These are phyloP conservation scores for Xylaria sp. DNA, from an alignment of 2,329 filamentous ascomycete species.

Conservation along the genomic window DNA sequence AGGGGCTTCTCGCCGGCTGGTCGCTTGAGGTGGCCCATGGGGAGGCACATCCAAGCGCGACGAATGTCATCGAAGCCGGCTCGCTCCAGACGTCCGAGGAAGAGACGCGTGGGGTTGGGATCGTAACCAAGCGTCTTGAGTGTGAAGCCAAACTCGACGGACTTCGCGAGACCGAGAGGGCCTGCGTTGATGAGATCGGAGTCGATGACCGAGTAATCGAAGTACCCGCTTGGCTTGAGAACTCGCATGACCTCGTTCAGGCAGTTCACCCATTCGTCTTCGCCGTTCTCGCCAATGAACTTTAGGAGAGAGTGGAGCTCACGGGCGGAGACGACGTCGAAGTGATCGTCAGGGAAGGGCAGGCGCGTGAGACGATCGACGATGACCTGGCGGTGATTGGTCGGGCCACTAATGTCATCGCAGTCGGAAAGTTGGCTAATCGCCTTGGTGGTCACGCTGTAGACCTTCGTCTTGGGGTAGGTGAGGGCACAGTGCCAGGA, in stretches of 20 bases:
- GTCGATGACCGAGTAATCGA: conserved; percentile 88
- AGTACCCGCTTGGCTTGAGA: conserved; percentile 84
- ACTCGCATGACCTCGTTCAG: conserved; percentile 83
- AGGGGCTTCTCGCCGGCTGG: conserved; percentile 36
- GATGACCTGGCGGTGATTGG: conserved; percentile 79
- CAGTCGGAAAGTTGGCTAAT: conserved; percentile 65
- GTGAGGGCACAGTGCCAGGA: conserved; percentile 88
- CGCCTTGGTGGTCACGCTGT: conserved; percentile 75
- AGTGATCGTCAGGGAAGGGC: conserved; percentile 79
- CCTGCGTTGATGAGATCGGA: conserved; percentile 85
- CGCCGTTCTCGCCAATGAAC: conserved; percentile 58
- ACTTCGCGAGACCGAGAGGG: conserved; percentile 70
- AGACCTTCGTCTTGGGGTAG: conserved; percentile 79
- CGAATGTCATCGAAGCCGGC: conserved; percentile 76
- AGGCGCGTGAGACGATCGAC: conserved; percentile 73
- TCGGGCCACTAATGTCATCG: conserved; percentile 67
- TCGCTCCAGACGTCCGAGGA: conserved; percentile 66
- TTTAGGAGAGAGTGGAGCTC: conserved; percentile 83
- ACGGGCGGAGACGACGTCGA: conserved; percentile 86
- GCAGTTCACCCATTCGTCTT: conserved; percentile 84
- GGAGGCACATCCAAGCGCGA: conserved; percentile 83
- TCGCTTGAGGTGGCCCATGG: conserved; percentile 59
- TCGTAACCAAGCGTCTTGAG: conserved; percentile 89
- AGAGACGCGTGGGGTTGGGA: conserved; percentile 73
- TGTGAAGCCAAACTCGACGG: conserved; percentile 86